These are phyloP conservation scores for Choricystis sp. DNA, from an alignment of 139 green algal species.

Conservation along the genomic window DNA sequence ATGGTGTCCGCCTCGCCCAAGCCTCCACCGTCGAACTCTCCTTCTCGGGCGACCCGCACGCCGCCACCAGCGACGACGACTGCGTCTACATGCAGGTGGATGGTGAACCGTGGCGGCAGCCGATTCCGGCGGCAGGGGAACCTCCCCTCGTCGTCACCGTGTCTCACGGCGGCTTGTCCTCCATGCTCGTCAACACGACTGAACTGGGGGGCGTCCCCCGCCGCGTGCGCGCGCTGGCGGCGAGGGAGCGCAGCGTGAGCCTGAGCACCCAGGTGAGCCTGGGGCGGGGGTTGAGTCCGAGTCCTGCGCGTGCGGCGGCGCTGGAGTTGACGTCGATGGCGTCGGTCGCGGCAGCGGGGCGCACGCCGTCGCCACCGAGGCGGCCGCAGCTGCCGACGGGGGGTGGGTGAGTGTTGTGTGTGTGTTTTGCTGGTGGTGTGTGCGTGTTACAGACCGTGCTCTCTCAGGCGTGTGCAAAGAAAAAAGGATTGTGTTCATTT, in stretches of 20 bases:
- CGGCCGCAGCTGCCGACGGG: no score
- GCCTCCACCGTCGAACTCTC: slow-evolving; percentile 33
- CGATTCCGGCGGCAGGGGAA: slow-evolving; percentile 23
- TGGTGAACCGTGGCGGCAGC: slow-evolving; percentile 69
- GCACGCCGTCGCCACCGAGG: no score
- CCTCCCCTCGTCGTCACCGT: slow-evolving; percentile 6
- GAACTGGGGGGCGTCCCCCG: slow-evolving; percentile 14
- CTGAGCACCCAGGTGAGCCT: neutral
- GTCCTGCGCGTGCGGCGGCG: no score
- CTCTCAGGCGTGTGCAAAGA: no score
- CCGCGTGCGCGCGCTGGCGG: slow-evolving; percentile 9
- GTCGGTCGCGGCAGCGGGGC: no score
- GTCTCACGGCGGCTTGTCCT: slow-evolving; percentile 4
- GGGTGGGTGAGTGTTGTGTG: no score
- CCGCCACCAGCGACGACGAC: neutral
- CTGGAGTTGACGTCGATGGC: no score
- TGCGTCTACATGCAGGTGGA: slow-evolving; percentile 57
- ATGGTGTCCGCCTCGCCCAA: slow-evolving; percentile 55
- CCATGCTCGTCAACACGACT: slow-evolving; percentile 21
- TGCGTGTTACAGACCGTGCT: no score
- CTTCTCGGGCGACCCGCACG: slow-evolving; percentile 6
- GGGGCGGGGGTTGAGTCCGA: no score
- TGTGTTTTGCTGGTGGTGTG: no score
- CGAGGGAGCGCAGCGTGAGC: slow-evolving; percentile 1
- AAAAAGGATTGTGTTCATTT: no score